Conservation (phyloP, 257 asterid genomes). For the Petunia secreta region DNA sequence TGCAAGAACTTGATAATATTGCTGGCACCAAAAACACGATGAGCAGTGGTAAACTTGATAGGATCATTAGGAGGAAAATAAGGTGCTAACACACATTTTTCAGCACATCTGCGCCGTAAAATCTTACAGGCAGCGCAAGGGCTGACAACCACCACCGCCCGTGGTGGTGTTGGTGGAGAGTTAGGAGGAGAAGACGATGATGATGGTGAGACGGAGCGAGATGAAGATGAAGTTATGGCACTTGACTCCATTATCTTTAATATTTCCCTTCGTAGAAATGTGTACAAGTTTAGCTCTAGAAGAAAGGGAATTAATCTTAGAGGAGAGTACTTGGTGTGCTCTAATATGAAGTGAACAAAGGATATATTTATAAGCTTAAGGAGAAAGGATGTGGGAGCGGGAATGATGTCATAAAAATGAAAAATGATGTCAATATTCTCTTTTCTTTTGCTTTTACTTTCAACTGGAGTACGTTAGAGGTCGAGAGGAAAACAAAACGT, state of each 20-base stretch:
- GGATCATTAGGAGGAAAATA: constrained; percentile 83
- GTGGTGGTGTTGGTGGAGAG: constrained; percentile 34
- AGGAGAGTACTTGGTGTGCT: background rate
- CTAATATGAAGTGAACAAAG: background rate
- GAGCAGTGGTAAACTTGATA: constrained; percentile 76
- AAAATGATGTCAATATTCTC: background rate
- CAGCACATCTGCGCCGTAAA: constrained; percentile 66
- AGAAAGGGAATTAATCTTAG: background rate
- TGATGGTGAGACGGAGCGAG: constrained; percentile 41
- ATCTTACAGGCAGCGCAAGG: constrained; percentile 89
- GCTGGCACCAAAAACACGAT: constrained; percentile 93
- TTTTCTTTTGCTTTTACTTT: too few relatives aligned
- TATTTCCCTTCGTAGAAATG: background rate
- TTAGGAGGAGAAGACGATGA: constrained; percentile 25
- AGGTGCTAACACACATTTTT: constrained; percentile 79
- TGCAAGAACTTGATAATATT: constrained; percentile 81
- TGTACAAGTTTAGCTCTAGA: background rate
- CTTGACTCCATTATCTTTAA: constrained; percentile 16
- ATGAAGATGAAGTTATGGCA: constrained; percentile 37
- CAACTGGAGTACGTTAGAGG: too few relatives aligned
- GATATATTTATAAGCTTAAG: constrained; percentile 32
- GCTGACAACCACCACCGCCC: constrained; percentile 41
- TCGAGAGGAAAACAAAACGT: too few relatives aligned
- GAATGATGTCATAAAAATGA: constrained; percentile 23
- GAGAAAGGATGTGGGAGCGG: background rate